A percentile compares a stretch with the other conserved stretches of the same genome.
Evolutionary conservation across 108 stramenopile species (phyloP).

Genomic region (Epipyxis sp.): DNA sequence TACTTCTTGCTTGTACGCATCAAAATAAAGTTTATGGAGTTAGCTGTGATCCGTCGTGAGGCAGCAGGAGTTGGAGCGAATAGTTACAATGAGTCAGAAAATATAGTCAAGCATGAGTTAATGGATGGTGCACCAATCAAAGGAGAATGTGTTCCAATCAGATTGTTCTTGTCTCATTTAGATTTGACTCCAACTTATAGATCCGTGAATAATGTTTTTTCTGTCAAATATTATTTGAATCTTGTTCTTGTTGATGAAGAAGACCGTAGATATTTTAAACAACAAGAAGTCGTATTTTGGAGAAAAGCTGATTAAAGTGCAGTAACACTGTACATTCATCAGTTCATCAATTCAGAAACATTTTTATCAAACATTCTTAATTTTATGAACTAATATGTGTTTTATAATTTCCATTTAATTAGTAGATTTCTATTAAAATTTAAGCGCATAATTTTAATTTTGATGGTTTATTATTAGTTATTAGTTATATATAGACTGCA

Average conservation of each 20-base stretch:
- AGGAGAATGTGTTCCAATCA: conserved; percentile 81
- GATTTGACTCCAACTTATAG: conserved; percentile 97
- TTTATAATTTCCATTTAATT: no score
- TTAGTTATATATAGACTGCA: no score
- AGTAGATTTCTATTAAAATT: no score
- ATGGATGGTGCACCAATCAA: conserved; percentile 99
- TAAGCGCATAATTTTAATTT: no score
- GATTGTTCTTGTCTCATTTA: conserved; percentile 55
- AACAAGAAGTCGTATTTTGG: conserved; percentile 97
- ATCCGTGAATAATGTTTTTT: conserved; percentile 83
- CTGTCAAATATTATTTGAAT: conserved; percentile 95
- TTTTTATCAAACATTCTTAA: no score
- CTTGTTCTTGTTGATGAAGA: conserved; percentile 98
- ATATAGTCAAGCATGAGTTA: conserved; percentile 93
- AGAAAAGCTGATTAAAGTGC: conserved; percentile 58
- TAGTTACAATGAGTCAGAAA: conserved; percentile 90
- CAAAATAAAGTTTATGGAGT: conserved; percentile 98
- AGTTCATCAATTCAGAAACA: no score
- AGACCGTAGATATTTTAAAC: conserved; percentile 98
- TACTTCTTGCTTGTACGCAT: conserved; percentile 95
- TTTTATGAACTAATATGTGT: no score
- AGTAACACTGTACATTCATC: background rate
- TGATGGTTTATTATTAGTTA: no score
- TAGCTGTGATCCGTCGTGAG: conserved; percentile 93
- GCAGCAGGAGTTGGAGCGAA: conserved; percentile 68